Base-by-base conservation (phyloP, 2,329 filamentous ascomycete species). In the Hymenoscyphus infarciens region DNA sequence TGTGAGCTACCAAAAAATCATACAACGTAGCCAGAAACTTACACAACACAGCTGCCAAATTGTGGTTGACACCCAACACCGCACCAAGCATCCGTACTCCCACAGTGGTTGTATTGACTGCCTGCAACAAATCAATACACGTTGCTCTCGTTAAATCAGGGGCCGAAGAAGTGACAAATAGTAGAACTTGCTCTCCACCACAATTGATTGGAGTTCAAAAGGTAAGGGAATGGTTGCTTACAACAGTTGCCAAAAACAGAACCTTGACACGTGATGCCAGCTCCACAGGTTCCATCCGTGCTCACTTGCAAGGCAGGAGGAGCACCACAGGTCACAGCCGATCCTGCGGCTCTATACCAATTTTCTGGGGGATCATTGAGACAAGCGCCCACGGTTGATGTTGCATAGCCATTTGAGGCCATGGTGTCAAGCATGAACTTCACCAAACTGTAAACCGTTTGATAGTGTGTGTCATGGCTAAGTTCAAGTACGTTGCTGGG, bases 361-460 rank as follows among this genome's bases (percentile, higher is more conserved):
- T 74, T 70, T 11, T 69, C 74, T 16, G 61, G 57, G 16, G 77
- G 66, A 63, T 81, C 77, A 6, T 75, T 75, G 53, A 81, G 67
- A 66, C 79, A 80, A 42, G 77, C 72, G 1, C 78, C 79, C 35
- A 80, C 74, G 3, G 78, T 77, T 19, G 79, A 78, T 60, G 72
- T 74, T 71, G 60, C 61, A 55, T 63, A 72, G 0, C 76, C 77
- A 31, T 74, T 70, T 2, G 61, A 63, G 11, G 66, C 64, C 56
- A 79, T 70, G 49, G 54, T 62, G 2, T 65, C 49, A 10, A 74
- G 38, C 69, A 75, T 74, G 53, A 68, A 74, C 1, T 64, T 57
- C 2, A 70, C 70, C n/a, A 77, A 62, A 33, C 69, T 70, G 5
- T 65, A 58, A 8, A 70, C 74, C 0, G 74, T 74, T 53, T 73